Base-by-base conservation (phyloP, 306 rosid genomes). In the Cucurbita maxima region DNA sequence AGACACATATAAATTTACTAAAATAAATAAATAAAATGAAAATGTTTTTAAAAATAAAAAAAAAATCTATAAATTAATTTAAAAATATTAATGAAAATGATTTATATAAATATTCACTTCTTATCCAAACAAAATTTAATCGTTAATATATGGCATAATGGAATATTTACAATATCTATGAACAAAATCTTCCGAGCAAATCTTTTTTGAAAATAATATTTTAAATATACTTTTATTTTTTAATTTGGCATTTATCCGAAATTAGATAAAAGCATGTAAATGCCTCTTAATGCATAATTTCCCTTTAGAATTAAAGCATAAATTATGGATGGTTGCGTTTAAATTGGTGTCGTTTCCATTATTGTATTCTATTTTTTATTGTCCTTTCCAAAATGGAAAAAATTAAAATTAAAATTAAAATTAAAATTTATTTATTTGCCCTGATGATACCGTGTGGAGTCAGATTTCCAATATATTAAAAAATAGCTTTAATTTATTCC, bases 381-480 rank as follows among this genome's bases (percentile, higher is more conserved):
- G 52, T 40, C 71, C 8, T 63, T 63, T 62, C 30, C 20, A 9
- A 36, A 36, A 18, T 3, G 25, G 11, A 30, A 0, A 34, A 13
- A 13, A 0, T 34, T n/a, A n/a, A n/a, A n/a, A n/a, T n/a, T n/a
- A n/a, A n/a, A n/a, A n/a, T n/a, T n/a, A n/a, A n/a, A n/a, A n/a
- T n/a, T n/a, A n/a, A n/a, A 36, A 14, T 8, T 14, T 6, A 13
- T 12, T 0, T 59, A 14, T 59, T 60, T 60, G 45, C 15, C 19
- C 36, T 43, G 55, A 47, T 68, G 57, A 68, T 68, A 57, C 73
- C 73, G 25, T 68, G 73, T 45, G 57, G 57, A 47, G 73, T 68
- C 57, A 68, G 73, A 68, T 68, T 68, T 68, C 58, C 73, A 68
- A 68, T 68, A 19, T 30, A 30, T 30, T 2, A 44, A 44, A 68